Base-by-base conservation (phyloP, 352 stramenopile genomes). In the Detonula confervacea region DNA sequence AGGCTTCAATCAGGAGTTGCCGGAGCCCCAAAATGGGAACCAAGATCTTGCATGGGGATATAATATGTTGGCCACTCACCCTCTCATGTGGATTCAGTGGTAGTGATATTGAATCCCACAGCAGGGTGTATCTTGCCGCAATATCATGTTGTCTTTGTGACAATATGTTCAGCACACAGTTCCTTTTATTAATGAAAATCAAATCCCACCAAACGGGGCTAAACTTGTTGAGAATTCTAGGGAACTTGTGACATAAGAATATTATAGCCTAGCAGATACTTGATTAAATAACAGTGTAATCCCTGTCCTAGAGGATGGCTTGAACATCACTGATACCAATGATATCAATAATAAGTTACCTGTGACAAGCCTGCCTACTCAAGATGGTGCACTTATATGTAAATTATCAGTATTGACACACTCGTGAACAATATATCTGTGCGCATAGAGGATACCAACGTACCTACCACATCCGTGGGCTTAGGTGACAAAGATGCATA, bases 61-160 rank as follows among this genome's bases (percentile, higher is more conserved):
- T n/a, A n/a, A n/a, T 60, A 55, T 37, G 22, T 76, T 42, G 33
- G 67, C 20, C 55, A 57, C 8, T 76, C 67, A 1, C 54, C 54
- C 4, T n/a, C 14, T 27, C 67, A 68, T 60, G 30, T 54, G 24
- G 51, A 30, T 3, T 51, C 30, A 14, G 67, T 76, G 52, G 35
- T 24, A 27, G 14, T 76, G 6, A 33, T 70, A 12, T 42, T 70
- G 1, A 70, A 70, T 27, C 39, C 44, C 0, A 20, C 7, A 20
- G 60, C 62, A 52, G 62, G 62, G 4, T 18, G 60, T 7, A 24
- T 70, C 2, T 60, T 42, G 1, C 62, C 62, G 8, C 62, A 70
- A 35, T 70, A 51, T 20, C 56, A 65, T 18, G 56, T 65, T 7
- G 35, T 65, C 6, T 65, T 65, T n/a, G n/a, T 35, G 56, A 65